A percentile compares a stretch with the other conserved stretches of the same genome.
These are phyloP conservation scores for Geosmithia putterillii DNA, from an alignment of 2,329 filamentous ascomycete genomes.

Conservation along the genomic window DNA sequence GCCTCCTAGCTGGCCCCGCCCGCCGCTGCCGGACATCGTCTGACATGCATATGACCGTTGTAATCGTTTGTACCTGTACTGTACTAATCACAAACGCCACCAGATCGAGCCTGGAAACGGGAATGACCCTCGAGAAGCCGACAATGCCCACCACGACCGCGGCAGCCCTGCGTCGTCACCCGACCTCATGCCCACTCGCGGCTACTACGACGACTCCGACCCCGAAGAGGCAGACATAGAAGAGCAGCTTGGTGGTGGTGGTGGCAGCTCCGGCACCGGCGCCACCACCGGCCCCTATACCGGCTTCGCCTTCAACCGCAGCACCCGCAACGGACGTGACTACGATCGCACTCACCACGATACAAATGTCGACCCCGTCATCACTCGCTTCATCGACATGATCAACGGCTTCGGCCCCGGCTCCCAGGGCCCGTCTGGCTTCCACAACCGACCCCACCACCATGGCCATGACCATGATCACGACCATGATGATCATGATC, in stretches of 20 bases:
- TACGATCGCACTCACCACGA: slow-evolving; percentile 13
- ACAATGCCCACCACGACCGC: slow-evolving; percentile 9
- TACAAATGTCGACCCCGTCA: slow-evolving; percentile 20
- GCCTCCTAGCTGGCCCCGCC: neutral
- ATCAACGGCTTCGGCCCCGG: slow-evolving; percentile 21
- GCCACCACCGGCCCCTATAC: too few species aligned
- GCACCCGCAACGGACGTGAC: slow-evolving; percentile 14
- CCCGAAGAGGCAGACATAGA: slow-evolving; percentile 48
- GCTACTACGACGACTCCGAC: slow-evolving; percentile 32
- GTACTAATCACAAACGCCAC: slow-evolving; percentile 9
- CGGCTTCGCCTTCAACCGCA: slow-evolving; percentile 26
- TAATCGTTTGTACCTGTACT: too few species aligned
- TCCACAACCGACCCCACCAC: neutral
- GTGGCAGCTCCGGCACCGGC: too few species aligned
- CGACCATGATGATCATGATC: slow-evolving; percentile 5
- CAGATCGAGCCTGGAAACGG: slow-evolving; percentile 42
- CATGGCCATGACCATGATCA: slow-evolving; percentile 1
- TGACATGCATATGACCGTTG: too few species aligned
- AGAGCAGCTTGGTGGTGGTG: slow-evolving; percentile 26
- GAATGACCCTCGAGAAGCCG: slow-evolving; percentile 47
- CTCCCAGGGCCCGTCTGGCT: neutral
- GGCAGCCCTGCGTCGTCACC: slow-evolving; percentile 16
- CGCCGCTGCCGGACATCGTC: too few species aligned
- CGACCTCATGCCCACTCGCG: slow-evolving; percentile 10
- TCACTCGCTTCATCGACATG: slow-evolving; percentile 31